Evolutionary conservation across 2,329 filamentous ascomycete genomes (phyloP), one percentile per base, ranked within the genome.

Genomic region (Fonsecaea monophora): DNA sequence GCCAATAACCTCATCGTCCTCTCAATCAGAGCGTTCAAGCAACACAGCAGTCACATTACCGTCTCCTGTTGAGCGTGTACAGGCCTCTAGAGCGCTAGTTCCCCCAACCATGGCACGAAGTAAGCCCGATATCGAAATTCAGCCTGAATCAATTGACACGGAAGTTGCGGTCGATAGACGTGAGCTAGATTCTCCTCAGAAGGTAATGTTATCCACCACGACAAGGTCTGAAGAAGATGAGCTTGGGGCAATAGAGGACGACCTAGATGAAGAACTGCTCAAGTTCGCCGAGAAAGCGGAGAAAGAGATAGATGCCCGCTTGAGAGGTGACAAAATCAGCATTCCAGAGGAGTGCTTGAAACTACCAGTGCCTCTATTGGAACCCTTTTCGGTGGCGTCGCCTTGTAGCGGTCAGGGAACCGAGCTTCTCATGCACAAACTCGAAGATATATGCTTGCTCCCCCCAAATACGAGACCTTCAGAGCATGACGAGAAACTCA

Each of bases 291-390:
- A 66, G 2, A 34, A 12, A 12, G 62, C 62, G 10, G 38, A 21
- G 12, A 5, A 57, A 21, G 54, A 66, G 8, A 55, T 58, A 35
- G 42, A 54, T 37, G 32, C 10, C 15, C 53, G 25, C 32, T 37
- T 66, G 25, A 48, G 42, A 30, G 8, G 53, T 21, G 59, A 54
- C n/a, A 54, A 32, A 18, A 38, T 32, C 32, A 18, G n/a, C 45
- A n/a, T 32, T 18, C 21, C 35, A 9, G 45, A 34, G 25, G 40
- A 42, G 6, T 30, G n/a, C 30, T 37, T 50, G n/a, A 64, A 64
- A 48, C 25, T 53, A 18, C 34, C 59, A 21, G 60, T 62, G 13
- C 64, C 54, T 4, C 6, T 30, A 18, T 35, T 66, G 38, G 59
- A 62, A 12, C n/a, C 30, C 2, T 37, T 54, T 9, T 37, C 15